phyloP scores from a whole-genome alignment of 305 asterid species.

The Solanum chacoense region DNA sequence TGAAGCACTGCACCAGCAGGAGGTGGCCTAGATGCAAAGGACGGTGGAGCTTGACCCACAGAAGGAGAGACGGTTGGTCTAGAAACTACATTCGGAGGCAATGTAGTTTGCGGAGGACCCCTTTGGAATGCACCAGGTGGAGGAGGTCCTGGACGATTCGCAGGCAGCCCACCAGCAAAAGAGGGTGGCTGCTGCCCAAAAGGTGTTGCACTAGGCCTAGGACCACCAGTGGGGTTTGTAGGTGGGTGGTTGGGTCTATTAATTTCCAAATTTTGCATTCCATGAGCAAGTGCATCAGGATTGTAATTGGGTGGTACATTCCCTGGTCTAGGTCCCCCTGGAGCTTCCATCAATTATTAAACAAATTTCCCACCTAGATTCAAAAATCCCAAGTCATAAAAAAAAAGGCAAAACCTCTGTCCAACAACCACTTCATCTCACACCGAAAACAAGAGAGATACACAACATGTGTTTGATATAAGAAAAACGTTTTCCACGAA shows the following conservation, averaged over 20 bases:
- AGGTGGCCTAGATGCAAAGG: conserved; percentile 55
- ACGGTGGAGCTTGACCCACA: conserved; percentile 39
- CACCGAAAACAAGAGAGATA: background rate
- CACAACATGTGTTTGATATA: background rate
- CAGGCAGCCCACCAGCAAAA: conserved; percentile 30
- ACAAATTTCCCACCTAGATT: background rate
- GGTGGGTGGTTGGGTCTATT: conserved; percentile 25
- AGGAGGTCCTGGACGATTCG: conserved; percentile 55
- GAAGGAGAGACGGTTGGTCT: conserved; percentile 56
- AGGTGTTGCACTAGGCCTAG: conserved; percentile 44
- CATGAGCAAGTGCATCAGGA: conserved; percentile 56
- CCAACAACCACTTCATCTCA: background rate
- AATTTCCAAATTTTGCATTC: conserved; percentile 71
- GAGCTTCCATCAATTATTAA: conserved; percentile 47
- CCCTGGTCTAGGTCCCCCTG: conserved; percentile 79
- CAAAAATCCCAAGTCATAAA: background rate
- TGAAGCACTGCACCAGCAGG: conserved; percentile 55
- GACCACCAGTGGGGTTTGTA: conserved; percentile 15
- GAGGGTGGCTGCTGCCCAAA: conserved; percentile 73
- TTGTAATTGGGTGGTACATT: conserved; percentile 59
- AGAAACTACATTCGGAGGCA: conserved; percentile 37
- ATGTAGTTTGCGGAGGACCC: conserved; percentile 37
- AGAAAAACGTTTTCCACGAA: background rate
- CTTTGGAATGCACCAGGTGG: conserved; percentile 64
- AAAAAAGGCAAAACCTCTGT: background rate